Base-by-base conservation (phyloP, 768 basidiomycete genomes). In the Termitomyces sp. region DNA sequence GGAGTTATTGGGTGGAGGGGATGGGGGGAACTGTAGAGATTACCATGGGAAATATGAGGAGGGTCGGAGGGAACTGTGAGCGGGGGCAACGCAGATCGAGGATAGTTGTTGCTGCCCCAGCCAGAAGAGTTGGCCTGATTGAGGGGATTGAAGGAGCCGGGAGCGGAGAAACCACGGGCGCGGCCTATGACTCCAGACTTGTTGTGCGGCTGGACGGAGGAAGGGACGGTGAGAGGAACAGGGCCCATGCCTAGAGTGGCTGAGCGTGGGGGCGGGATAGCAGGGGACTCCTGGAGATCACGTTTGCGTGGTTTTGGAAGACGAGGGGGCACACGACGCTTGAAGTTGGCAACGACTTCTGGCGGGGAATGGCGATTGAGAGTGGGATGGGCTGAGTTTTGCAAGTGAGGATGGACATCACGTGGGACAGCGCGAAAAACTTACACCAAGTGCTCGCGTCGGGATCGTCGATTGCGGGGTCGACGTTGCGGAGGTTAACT, bases 391-490 rank as follows among this genome's bases (percentile, higher is more conserved):
- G 94, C 93, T 93, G 69, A 61, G 59, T 23, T n/a, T 16, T 47
- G 59, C 37, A 44, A 60, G 35, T 58, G 63, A 62, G 17, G 38
- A 27, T 23, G 11, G 25, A 35, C 16, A 51, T 57, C n/a, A 56
- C 21, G 45, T 43, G 51, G 25, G 25, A n/a, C 5, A 34, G 34
- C 19, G 50, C 29, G 27, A 25, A 19, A n/a, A 27, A 84, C 93
- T 70, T 78, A 95, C 93, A 95, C 94, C 94, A 97, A 61, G 93
- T 95, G 72, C 91, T 94, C 14, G 93, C 94, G 76, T 97, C 94
- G 60, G 93, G 93, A 75, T 96, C 94, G 75, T 92, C 90, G 64
- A 95, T 95, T 60, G 90, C 92, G 61, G 91, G 90, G 78, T 95
- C 93, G 71, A 95, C 89, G 75, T 95, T 94, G 70, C 92, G 89